Evolutionary conservation across 2,329 filamentous ascomycete species (phyloP).

Genomic region (Phoma sp.): DNA sequence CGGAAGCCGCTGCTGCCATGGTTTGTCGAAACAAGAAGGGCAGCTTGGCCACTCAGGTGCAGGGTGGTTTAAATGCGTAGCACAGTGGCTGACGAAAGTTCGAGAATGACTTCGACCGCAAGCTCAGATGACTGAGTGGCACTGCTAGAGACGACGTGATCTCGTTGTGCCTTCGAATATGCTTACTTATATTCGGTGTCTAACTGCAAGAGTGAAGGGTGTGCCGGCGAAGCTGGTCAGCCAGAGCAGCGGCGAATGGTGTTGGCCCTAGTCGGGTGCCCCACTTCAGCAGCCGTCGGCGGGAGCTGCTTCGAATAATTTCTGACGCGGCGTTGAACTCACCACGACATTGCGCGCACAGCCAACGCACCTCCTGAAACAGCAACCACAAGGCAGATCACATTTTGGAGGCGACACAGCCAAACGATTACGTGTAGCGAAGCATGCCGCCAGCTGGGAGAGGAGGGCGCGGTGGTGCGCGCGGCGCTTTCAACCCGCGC

Average conservation of each 20-base stretch:
- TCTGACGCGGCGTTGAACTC: conserved; percentile 10
- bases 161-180: too few relatives aligned
- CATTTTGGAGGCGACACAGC: not conserved
- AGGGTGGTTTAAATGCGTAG: not conserved
- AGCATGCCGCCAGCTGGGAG: conserved; percentile 38
- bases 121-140: too few relatives aligned
- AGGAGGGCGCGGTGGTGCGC: conserved; percentile 40
- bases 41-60: not conserved
- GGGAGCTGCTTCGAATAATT: conserved; percentile 19
- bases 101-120: conserved; percentile 30
- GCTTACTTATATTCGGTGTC: too few relatives aligned
- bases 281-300: conserved; percentile 25
- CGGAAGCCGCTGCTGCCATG: conserved; percentile 27
- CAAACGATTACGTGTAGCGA: not conserved
- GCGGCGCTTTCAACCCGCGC: conserved; percentile 36
- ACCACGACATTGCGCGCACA: conserved; percentile 3
- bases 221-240: not conserved
- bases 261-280: conserved; percentile 20
- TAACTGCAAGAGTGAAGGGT: too few relatives aligned
- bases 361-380: not conserved
- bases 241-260: conserved; percentile 14
- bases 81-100: conserved; percentile 31
- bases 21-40: not conserved
- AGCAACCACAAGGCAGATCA: not conserved
- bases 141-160: too few relatives aligned